Evolutionary conservation across 345 rosid genomes (phyloP), one percentile per base, ranked within the genome.

Genomic region (Turritis glabra): DNA sequence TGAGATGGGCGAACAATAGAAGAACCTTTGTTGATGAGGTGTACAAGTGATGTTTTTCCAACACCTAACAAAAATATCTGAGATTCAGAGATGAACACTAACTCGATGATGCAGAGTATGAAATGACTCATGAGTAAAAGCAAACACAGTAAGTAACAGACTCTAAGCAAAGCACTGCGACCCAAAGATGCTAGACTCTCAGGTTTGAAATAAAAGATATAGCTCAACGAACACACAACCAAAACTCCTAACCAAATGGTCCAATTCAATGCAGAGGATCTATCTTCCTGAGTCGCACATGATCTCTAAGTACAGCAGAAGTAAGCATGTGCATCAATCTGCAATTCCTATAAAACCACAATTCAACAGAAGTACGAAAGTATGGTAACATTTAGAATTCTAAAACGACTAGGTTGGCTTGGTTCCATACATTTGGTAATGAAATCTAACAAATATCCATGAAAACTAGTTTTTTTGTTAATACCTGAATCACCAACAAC

Each of bases 401-500:
- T 25, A 48, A 46, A 46, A 41, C 4, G 17, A 64, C 27, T 23
- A 55, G 18, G n/a, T 65, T 17, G 43, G 26, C 3, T 40, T 67
- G 35, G 37, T 37, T 58, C 44, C 30, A 66, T 13, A 65, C 2
- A 4, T 51, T 5, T 15, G 5, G 25, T 4, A 11, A 54, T 11
- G 51, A 5, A 57, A 57, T 15, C 17, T 44, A n/a, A 38, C 60
- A 18, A 72, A 2, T 7, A 5, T 14, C 54, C 55, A 57, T 29
- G 40, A 61, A 61, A 44, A 33, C 0, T 35, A 46, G 18, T 23
- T 27, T 68, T 26, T 12, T 64, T 1, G 4, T 5, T 1, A 5
- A 5, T 79, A 90, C 99, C 99, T 75, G 99, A 92, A 57, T 92
- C 99, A 54, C 99, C 99, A 79, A 92, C 97, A 13, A 96, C 90